A percentile compares a stretch with the other conserved stretches of the same genome.
These are phyloP conservation scores for Pelargonium hybrid DNA, from an alignment of 441 rosid species.

Conservation along the genomic window DNA sequence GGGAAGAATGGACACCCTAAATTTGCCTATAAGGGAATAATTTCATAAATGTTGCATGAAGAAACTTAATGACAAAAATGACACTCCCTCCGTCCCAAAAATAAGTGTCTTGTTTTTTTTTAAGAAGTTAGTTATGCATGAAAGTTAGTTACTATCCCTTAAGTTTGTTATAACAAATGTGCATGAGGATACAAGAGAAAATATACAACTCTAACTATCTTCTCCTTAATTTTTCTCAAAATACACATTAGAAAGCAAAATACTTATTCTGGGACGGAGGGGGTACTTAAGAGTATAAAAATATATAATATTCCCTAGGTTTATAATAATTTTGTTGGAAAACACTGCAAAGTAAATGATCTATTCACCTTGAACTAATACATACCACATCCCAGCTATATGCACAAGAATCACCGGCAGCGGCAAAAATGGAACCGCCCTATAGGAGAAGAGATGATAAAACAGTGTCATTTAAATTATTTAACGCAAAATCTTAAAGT, in stretches of 20 bases:
- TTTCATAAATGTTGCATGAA: slow-evolving; percentile 1
- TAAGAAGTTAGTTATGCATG: no score
- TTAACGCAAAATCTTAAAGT: not conserved
- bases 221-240: no score
- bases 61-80: slow-evolving; percentile 9
- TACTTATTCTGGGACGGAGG: not conserved
- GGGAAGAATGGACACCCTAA: slow-evolving; percentile 13
- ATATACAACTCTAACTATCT: no score
- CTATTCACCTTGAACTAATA: slow-evolving; percentile 26
- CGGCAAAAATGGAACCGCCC: slow-evolving; percentile 72
- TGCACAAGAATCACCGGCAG: slow-evolving; percentile 84
- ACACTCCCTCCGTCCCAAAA: not conserved
- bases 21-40: not conserved
- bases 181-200: no score
- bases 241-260: no score
- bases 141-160: no score
- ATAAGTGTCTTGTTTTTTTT: not conserved
- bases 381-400: slow-evolving; percentile 98
- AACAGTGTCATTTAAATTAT: slow-evolving; percentile 7
- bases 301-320: not conserved
- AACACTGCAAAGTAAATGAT: not conserved
- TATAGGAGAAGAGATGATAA: slow-evolving; percentile 23
- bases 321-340: not conserved
- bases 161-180: no score
- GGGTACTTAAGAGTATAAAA: not conserved